Evolutionary conservation across 192 early-diverging fungal species (phyloP), one percentile per base, ranked within the genome.

Genomic region (Coemansia sp.): DNA sequence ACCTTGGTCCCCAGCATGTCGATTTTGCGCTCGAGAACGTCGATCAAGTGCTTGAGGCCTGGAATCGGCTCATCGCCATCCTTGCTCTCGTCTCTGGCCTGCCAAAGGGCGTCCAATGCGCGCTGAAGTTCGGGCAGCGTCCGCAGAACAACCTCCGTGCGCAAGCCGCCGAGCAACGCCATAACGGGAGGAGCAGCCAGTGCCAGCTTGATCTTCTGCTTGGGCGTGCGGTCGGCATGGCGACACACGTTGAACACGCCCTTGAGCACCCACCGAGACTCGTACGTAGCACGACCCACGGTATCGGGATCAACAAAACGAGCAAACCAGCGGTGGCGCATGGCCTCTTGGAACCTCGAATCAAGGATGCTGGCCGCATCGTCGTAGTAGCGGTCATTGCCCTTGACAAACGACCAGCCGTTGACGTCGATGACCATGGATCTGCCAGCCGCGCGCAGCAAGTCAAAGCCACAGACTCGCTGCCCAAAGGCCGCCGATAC

Each of bases 351-450:
- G 71, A 96, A 96, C n/a, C 90, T 77, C 4, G 86, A 83, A 42
- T 90, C 85, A 20, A 98, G 80, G 31, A 91, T 89, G 6, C 61
- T 65, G 18, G 94, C 88, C 45, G 92, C 94, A 35, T 89, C 87
- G 68, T 92, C 92, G 71, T 97, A 97, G 72, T 99, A 99, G 31
- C 92, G 85, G 38, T 90, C 88, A 69, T 91, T 95, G 53, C 95
- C 95, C 75, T 99, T 99, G 61, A 99, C 96, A 83, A 99, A 99
- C 45, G 91, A 93, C 96, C 96, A 99, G 14, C 96, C 96, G 62
- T 99, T 99, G 63, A 99, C 95, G 75, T 99, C 96, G 71, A 99
- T 97, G 3, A 99, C 94, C 76, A 90, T 91, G 9, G 93, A 94
- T 64, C 83, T 73, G n/a, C 79, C 74, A 39, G 68, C 76, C 20